Evolutionary conservation across 2,329 filamentous ascomycete species (phyloP).

Genomic region (Colletotrichum brevisporum): DNA sequence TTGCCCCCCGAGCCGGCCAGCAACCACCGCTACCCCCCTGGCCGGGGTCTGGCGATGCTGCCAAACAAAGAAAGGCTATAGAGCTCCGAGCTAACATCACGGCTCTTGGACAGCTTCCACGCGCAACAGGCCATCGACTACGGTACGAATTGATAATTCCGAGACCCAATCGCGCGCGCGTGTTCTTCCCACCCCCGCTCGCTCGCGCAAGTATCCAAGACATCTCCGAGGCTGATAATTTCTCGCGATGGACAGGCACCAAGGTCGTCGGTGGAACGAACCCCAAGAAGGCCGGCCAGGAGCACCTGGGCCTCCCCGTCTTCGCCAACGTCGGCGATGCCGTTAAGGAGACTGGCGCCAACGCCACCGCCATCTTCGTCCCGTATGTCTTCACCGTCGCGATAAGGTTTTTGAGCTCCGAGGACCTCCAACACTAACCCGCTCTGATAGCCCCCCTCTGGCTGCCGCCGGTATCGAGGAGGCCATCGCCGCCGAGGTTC

Average conservation of each 20-base stretch:
- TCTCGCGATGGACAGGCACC: constrained; percentile 75
- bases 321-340: constrained; percentile 92
- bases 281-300: constrained; percentile 95
- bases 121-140: constrained; percentile 98
- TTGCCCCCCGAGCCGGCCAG: constrained; percentile 1
- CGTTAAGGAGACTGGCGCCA: constrained; percentile 90
- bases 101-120: constrained; percentile 80
- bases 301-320: constrained; percentile 92
- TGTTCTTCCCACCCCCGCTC: too few species aligned
- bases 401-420: constrained; percentile 49
- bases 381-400: constrained; percentile 75
- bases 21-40: constrained; percentile 13
- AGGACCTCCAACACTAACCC: constrained; percentile 63
- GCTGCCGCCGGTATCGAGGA: constrained; percentile 97
- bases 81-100: constrained; percentile 19
- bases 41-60: constrained; percentile 15
- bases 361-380: constrained; percentile 95
- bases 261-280: constrained; percentile 98
- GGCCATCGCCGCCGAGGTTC: constrained; percentile 92
- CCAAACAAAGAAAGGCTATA: background rate
- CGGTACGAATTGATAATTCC: constrained; percentile 69
- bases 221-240: constrained; percentile 48
- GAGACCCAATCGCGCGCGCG: constrained; percentile 12
- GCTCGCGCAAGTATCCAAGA: constrained; percentile 1
- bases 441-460: constrained; percentile 79